These are phyloP conservation scores for Sindora glabra DNA, from an alignment of 306 rosid genomes.

Conservation along the genomic window DNA sequence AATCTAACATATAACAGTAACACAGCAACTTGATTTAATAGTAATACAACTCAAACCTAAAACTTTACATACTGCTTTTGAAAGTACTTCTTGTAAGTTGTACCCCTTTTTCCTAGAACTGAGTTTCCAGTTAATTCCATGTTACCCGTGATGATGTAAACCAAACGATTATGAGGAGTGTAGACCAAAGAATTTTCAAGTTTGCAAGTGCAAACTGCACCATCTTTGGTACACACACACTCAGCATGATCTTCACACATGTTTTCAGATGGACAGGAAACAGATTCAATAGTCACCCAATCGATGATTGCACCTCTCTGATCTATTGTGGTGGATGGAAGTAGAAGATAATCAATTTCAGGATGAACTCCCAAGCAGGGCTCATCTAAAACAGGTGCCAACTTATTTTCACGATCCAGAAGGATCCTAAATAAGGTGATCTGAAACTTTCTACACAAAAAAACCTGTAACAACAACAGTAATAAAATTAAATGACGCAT, in stretches of 20 bases:
- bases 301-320: constrained; percentile 25
- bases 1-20: no score
- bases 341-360: constrained; percentile 55
- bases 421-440: constrained; percentile 32
- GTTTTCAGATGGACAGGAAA: constrained; percentile 11
- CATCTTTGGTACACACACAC: constrained; percentile 26
- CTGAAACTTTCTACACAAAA: constrained; percentile 45
- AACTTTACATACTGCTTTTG: constrained; percentile 16
- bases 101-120: neutral
- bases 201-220: constrained; percentile 46
- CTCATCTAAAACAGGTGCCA: constrained; percentile 15
- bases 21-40: no score
- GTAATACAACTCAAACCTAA: neutral
- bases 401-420: constrained; percentile 9
- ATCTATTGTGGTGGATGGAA: constrained; percentile 36
- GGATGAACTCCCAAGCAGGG: constrained; percentile 20
- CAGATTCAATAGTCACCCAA: constrained; percentile 34
- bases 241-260: neutral
- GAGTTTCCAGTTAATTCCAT: constrained; percentile 50
- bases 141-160: constrained; percentile 33
- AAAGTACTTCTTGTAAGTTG: constrained; percentile 45
- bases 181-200: constrained; percentile 45
- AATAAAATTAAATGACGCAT: neutral
- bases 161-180: constrained; percentile 42
- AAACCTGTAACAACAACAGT: constrained; percentile 31